These are phyloP conservation scores for Phytopythium chamaehyphon DNA, from an alignment of 352 stramenopile species.

Conservation along the genomic window DNA sequence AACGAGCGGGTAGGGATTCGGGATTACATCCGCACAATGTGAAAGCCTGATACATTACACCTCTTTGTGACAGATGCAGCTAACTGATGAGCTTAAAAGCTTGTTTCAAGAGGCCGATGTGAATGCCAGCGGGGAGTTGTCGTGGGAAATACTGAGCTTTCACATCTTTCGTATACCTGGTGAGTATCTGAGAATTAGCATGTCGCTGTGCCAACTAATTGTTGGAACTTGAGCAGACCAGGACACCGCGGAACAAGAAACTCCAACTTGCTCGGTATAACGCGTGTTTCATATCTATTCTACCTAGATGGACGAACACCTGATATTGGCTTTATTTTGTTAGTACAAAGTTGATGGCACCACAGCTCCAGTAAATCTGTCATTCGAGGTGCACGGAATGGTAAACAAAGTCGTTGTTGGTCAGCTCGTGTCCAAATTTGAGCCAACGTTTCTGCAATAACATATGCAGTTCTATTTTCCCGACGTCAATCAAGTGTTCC, in stretches of 20 bases:
- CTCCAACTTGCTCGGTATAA: no score
- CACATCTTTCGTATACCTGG: constrained; percentile 38
- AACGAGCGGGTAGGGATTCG: no score
- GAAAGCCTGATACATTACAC: no score
- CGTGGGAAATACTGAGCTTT: constrained; percentile 41
- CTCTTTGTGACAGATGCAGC: constrained; percentile 23
- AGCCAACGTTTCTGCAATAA: not conserved
- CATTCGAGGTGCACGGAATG: constrained; percentile 40
- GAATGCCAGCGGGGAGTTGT: constrained; percentile 18
- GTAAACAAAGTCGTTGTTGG: constrained; percentile 12
- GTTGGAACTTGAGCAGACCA: no score
- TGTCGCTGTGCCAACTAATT: not conserved
- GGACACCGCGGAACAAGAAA: no score
- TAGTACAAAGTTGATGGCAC: constrained; percentile 29
- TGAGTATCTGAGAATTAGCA: constrained; percentile 6
- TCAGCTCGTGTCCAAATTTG: not conserved
- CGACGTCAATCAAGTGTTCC: constrained; percentile 32
- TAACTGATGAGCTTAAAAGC: constrained; percentile 27
- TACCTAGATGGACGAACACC: no score
- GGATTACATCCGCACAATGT: no score
- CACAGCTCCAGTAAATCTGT: constrained; percentile 23
- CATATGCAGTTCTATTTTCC: constrained; percentile 23
- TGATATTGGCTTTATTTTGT: not conserved
- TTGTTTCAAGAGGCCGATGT: constrained; percentile 43
- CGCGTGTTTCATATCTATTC: no score